Evolutionary conservation across 176 grass and related monocot genomes (phyloP), one percentile per base, ranked within the genome.

Genomic region (Guadua angustifolia): DNA sequence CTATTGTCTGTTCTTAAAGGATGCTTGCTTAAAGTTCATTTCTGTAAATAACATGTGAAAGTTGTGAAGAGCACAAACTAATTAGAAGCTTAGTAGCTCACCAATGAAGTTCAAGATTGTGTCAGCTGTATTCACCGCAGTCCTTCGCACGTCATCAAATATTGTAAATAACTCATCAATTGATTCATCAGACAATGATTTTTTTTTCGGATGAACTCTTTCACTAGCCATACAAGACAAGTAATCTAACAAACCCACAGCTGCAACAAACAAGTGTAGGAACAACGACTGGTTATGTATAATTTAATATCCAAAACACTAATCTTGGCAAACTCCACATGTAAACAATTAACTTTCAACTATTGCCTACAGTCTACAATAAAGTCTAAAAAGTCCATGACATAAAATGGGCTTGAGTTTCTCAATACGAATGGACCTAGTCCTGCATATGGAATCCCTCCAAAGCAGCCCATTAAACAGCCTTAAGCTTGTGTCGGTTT

Each of bases 91-190:
- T 53, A 66, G 59, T 82, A 35, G 45, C 92, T 94, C 60, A 97
- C 95, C 95, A 75, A 93, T 86, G 74, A 97, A 94, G 63, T 92
- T 86, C 46, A 92, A 22, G 76, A 97, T 94, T 56, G 26, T 75
- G 56, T 91, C 86, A 42, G 78, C 89, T 79, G 66, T 86, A 79
- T 63, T 76, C 36, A 97, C 86, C 51, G 95, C 88, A 71, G 69
- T 79, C 84, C 82, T 93, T 79, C 88, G 89, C 35, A 97, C 79
- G 66, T 97, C 90, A 94, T 97, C 92, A 78, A 97, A 97, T 70
- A 92, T 80, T 68, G 92, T 92, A 85, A 94, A 97, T 46, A 97
- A 79, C 84, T 97, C 92, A 89, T 94, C 88, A 72, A 94, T 61
- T 1, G 79, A 84, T 67, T 91, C 87, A 71, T 76, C 76, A 60